These are phyloP conservation scores for Phialophora verrucosa DNA, from an alignment of 2,329 filamentous ascomycete genomes.

Conservation along the genomic window DNA sequence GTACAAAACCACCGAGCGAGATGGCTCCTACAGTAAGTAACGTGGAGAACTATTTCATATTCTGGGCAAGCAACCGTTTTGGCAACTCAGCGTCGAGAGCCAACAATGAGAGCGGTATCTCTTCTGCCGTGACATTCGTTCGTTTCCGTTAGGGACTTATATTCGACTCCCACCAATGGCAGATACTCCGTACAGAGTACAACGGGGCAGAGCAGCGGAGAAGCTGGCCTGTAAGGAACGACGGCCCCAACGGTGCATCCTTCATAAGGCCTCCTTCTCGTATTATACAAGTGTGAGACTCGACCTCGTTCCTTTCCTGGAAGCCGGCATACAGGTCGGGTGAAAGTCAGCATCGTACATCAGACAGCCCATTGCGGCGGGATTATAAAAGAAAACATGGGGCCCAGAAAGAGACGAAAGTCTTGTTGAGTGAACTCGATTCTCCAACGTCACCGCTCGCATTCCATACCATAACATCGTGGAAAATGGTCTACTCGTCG, in stretches of 20 bases:
- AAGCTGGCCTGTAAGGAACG: neutral
- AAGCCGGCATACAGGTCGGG: neutral
- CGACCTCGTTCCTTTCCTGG: neutral
- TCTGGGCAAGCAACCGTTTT: neutral
- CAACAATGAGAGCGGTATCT: neutral
- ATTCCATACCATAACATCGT: neutral
- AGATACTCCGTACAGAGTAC: neutral
- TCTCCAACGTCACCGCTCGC: too few species aligned
- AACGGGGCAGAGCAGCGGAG: too few species aligned
- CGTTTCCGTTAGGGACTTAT: neutral
- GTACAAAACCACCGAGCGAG: neutral
- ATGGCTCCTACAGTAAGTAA: neutral
- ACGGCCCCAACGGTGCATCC: neutral
- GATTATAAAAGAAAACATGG: neutral
- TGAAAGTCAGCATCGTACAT: neutral
- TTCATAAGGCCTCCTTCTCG: neutral
- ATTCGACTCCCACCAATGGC: neutral
- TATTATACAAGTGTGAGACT: neutral
- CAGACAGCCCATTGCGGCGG: neutral
- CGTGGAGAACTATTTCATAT: neutral
- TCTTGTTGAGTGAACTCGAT: neutral
- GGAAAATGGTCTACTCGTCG: constrained; percentile 10
- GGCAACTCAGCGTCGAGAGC: neutral
- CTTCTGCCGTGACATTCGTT: neutral
- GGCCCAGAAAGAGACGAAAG: neutral